Conservation (phyloP, 768 basidiomycete genomes). For the Pleurotus giganteus region DNA sequence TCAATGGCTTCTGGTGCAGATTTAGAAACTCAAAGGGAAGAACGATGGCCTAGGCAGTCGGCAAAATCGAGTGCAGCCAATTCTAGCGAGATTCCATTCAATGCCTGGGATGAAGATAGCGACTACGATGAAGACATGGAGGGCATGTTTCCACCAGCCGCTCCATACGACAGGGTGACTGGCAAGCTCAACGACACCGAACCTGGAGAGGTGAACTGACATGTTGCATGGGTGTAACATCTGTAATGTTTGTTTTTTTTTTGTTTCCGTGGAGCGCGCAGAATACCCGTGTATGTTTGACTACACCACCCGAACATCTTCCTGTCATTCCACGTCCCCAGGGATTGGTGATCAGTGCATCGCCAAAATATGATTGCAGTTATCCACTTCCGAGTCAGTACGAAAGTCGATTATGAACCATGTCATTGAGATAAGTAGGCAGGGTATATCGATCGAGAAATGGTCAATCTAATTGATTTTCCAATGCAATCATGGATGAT, state of each 20-base stretch:
- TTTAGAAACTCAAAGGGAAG: slow-evolving; percentile 72
- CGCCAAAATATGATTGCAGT: too few species aligned
- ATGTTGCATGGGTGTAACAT: neutral
- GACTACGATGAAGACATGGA: slow-evolving; percentile 44
- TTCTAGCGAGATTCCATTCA: slow-evolving; percentile 54
- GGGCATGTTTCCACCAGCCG: slow-evolving; percentile 17
- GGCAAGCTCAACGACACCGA: slow-evolving; percentile 5
- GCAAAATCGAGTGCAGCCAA: slow-evolving; percentile 16
- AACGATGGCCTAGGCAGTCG: slow-evolving; percentile 73
- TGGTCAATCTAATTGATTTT: too few species aligned
- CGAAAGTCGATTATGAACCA: too few species aligned
- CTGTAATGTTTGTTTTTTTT: neutral
- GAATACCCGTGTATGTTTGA: too few species aligned
- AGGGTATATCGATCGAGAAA: too few species aligned
- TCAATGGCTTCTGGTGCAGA: slow-evolving; percentile 74
- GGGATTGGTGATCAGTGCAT: too few species aligned
- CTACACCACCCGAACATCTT: too few species aligned
- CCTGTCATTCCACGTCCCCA: too few species aligned
- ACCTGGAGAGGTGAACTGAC: neutral
- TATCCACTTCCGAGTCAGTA: too few species aligned
- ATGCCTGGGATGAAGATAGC: slow-evolving; percentile 57
- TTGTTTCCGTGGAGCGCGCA: too few species aligned
- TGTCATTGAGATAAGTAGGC: too few species aligned
- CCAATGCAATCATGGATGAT: neutral
- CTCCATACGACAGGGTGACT: slow-evolving; percentile 6